Evolutionary conservation across 140 eudicot genomes (phyloP).

Genomic region (Bidens hawaiensis): DNA sequence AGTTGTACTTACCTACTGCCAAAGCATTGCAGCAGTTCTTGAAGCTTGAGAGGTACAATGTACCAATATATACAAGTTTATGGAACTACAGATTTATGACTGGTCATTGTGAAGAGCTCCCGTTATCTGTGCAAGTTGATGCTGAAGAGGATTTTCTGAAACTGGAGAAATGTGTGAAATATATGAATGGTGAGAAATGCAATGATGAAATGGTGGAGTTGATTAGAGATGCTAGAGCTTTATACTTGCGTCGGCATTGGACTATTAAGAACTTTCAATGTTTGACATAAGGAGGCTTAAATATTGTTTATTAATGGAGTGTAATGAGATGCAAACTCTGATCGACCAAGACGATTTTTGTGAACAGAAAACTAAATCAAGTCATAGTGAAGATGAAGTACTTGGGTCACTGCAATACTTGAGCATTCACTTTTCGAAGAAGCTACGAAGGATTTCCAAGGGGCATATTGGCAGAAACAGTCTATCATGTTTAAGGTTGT

Average conservation of each 20-base stretch:
- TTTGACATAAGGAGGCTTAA: slow-evolving; percentile 18
- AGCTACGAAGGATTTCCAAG: slow-evolving; percentile 19
- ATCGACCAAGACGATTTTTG: slow-evolving; percentile 16
- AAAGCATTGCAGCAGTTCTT: slow-evolving; percentile 25
- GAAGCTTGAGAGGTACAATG: slow-evolving; percentile 17
- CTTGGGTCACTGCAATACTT: slow-evolving; percentile 22
- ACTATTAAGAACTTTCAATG: slow-evolving; percentile 18
- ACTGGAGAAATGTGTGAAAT: slow-evolving; percentile 26
- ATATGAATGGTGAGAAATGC: slow-evolving; percentile 26
- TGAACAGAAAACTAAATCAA: background rate
- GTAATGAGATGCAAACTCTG: slow-evolving; percentile 26
- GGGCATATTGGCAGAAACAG: slow-evolving; percentile 17
- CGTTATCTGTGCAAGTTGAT: slow-evolving; percentile 26
- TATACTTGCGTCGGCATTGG: slow-evolving; percentile 30
- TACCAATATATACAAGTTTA: slow-evolving; percentile 16
- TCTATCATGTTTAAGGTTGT: slow-evolving; percentile 13
- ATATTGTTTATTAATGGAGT: slow-evolving; percentile 29
- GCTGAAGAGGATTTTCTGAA: slow-evolving; percentile 19
- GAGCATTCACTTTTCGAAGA: slow-evolving; percentile 29
- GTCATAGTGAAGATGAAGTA: background rate
- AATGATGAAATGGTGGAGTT: slow-evolving; percentile 8
- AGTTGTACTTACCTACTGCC: slow-evolving; percentile 24
- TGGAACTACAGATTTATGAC: slow-evolving; percentile 22
- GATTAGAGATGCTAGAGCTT: slow-evolving; percentile 19
- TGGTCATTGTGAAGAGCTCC: slow-evolving; percentile 24